Percentiles rank a stretch among this genome's conserved stretches.
These are phyloP conservation scores for Candida tibetensis DNA, from an alignment of 805 yeast genomes.

Conservation along the genomic window DNA sequence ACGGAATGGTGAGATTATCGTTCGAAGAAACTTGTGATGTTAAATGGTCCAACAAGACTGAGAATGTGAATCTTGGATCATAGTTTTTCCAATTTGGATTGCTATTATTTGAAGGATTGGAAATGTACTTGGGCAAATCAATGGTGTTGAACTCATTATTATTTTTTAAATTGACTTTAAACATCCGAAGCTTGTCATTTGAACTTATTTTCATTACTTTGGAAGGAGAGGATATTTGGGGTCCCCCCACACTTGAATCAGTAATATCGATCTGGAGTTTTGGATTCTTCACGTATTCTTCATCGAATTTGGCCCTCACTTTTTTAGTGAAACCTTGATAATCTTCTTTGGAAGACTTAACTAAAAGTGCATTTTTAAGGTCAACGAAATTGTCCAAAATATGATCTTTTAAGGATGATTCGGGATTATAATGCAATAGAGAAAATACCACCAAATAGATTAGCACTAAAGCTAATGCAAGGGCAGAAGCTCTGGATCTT, in stretches of 20 bases:
- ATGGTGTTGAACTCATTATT: conserved; percentile 8
- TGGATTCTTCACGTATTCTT: conserved; percentile 1
- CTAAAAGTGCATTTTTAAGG: conserved; percentile 5
- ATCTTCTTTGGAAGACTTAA: not conserved
- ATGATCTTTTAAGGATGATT: not conserved
- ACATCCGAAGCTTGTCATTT: conserved; percentile 1
- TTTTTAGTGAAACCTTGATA: conserved; percentile 4
- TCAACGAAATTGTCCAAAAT: conserved; percentile 5
- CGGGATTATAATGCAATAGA: conserved; percentile 4
- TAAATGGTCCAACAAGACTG: conserved; percentile 15
- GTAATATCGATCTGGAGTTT: not conserved
- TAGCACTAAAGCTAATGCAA: conserved; percentile 6
- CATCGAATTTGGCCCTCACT: conserved; percentile 3
- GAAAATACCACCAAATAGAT: conserved; percentile 11
- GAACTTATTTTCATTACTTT: not conserved
- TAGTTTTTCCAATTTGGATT: conserved; percentile 14
- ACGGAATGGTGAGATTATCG: conserved; percentile 15
- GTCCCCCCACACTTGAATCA: not conserved
- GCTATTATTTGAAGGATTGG: conserved; percentile 6
- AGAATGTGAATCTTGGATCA: conserved; percentile 31
- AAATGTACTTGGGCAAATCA: conserved; percentile 14
- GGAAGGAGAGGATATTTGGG: not conserved
- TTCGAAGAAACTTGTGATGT: conserved; percentile 1
- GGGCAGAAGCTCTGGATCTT: conserved; percentile 7
- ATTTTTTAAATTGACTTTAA: conserved; percentile 1